A percentile compares a stretch with the other conserved stretches of the same genome.
These are phyloP conservation scores for Lentinula sp. DNA, from an alignment of 768 basidiomycete genomes.

Conservation along the genomic window DNA sequence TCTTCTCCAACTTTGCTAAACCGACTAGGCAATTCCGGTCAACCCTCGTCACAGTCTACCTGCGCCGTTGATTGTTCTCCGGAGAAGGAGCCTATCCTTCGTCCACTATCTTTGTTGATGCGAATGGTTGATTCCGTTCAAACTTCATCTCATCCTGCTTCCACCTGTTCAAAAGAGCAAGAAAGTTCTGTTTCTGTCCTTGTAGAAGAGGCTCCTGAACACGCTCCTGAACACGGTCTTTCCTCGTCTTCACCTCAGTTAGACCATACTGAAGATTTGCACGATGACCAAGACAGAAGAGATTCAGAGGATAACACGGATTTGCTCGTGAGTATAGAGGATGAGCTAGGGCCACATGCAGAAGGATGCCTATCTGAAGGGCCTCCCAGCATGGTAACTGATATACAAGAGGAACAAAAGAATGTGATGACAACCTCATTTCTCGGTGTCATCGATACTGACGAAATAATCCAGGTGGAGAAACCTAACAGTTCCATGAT, in stretches of 20 bases:
- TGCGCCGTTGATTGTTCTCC: background rate
- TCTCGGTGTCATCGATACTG: background rate
- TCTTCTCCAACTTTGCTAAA: background rate
- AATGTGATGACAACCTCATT: background rate
- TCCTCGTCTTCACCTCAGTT: background rate
- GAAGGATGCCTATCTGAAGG: background rate
- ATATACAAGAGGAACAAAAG: background rate
- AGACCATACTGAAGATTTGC: background rate
- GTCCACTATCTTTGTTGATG: background rate
- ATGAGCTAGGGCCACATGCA: background rate
- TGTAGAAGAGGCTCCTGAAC: background rate
- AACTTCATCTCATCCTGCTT: background rate
- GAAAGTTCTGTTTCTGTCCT: background rate
- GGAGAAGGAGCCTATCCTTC: background rate
- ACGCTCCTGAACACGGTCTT: background rate
- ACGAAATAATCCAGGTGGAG: background rate
- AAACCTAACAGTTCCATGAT: too few relatives aligned
- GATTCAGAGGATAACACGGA: background rate
- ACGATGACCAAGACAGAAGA: background rate
- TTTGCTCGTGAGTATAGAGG: too few relatives aligned
- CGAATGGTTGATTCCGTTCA: background rate
- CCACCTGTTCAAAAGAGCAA: background rate
- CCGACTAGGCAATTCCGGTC: background rate
- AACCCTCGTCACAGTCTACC: background rate
- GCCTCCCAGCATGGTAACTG: background rate